Conservation (phyloP, 495 filamentous ascomycete species). For the Tetracladium marchalianum region DNA sequence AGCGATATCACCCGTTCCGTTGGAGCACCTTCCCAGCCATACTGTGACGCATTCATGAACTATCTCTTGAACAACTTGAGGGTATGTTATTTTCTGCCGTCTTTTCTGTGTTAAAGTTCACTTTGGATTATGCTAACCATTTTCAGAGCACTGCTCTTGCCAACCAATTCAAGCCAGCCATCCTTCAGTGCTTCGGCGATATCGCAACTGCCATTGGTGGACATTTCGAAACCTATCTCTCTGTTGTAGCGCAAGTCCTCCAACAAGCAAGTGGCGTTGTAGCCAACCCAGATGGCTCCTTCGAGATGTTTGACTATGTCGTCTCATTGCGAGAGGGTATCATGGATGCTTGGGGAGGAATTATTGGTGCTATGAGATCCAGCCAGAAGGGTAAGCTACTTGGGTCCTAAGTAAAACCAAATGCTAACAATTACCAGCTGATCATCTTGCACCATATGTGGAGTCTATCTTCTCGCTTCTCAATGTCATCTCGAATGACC, state of each 20-base stretch:
- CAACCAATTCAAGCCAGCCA: constrained; percentile 96
- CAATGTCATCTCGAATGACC: constrained; percentile 68
- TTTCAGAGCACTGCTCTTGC: constrained; percentile 57
- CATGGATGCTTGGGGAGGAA: constrained; percentile 98
- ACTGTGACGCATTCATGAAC: constrained; percentile 97
- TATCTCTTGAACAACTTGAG: constrained; percentile 80
- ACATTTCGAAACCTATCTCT: constrained; percentile 84
- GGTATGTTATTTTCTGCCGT: constrained; percentile 39
- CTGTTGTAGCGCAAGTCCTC: constrained; percentile 84
- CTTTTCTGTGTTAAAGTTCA: not conserved
- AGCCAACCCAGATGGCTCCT: constrained; percentile 58
- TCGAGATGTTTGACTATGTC: constrained; percentile 94
- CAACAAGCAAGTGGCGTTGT: constrained; percentile 77
- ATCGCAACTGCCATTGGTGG: constrained; percentile 93
- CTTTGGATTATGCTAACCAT: constrained; percentile 19
- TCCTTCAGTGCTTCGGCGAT: constrained; percentile 95
- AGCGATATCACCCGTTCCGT: constrained; percentile 91
- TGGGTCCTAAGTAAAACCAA: not conserved
- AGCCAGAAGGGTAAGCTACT: constrained; percentile 58
- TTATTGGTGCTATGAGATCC: constrained; percentile 83
- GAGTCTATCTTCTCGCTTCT: constrained; percentile 85
- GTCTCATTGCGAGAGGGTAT: constrained; percentile 91
- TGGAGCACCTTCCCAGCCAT: constrained; percentile 82
- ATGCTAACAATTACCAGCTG: constrained; percentile 37
- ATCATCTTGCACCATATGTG: constrained; percentile 64